Evolutionary conservation across 345 rosid genomes (phyloP).

Genomic region (Dovyalis caffra): DNA sequence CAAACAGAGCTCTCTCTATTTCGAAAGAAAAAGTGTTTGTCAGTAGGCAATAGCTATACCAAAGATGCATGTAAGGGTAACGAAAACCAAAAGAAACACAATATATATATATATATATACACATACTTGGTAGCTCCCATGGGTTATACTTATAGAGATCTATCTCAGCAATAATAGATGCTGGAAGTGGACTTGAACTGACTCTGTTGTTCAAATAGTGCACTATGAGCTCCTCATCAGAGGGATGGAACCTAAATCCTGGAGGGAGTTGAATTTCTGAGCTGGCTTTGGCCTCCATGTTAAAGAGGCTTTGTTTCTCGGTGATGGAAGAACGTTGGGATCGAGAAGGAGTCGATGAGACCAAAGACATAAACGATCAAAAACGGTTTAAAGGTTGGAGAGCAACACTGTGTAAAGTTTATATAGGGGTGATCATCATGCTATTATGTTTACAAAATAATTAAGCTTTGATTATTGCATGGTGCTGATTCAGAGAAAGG

Average conservation of each 20-base stretch:
- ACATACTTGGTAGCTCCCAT: conserved; percentile 56
- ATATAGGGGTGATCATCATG: conserved; percentile 16
- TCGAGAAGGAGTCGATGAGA: conserved; percentile 5
- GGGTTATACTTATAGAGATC: conserved; percentile 48
- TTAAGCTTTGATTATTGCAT: not conserved
- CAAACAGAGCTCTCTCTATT: conserved; percentile 24
- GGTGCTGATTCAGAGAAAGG: conserved; percentile 10
- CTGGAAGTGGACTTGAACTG: conserved; percentile 43
- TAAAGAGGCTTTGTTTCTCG: conserved; percentile 16
- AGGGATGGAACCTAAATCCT: conserved; percentile 50
- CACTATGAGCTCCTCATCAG: conserved; percentile 50
- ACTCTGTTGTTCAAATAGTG: conserved; percentile 44
- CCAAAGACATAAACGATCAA: conserved; percentile 19
- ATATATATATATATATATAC: too few relatives aligned
- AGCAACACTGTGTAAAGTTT: conserved; percentile 16
- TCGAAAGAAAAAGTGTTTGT: not conserved
- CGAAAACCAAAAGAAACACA: not conserved
- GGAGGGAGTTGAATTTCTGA: conserved; percentile 40
- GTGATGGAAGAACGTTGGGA: conserved; percentile 12
- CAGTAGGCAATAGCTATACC: not conserved
- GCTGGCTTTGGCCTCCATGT: conserved; percentile 29
- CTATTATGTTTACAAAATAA: not conserved
- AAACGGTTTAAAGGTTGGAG: not conserved
- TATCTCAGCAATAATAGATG: conserved; percentile 46
- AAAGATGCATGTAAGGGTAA: not conserved